Evolutionary conservation across 163 green algal genomes (phyloP).

Genomic region (Volvox carteri): DNA sequence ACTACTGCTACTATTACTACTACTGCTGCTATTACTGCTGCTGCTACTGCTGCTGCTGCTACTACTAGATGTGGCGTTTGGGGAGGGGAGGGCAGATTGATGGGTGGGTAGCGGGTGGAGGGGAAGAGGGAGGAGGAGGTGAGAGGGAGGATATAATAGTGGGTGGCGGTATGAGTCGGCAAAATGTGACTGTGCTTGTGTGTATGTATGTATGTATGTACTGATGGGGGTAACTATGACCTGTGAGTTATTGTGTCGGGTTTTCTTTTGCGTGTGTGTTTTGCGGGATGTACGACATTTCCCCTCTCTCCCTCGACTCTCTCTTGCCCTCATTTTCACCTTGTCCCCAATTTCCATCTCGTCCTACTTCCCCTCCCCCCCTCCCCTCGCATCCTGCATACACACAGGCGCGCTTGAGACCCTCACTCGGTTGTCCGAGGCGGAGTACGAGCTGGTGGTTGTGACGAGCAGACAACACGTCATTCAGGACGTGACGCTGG

Average conservation of each 20-base stretch:
- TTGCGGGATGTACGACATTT: neutral
- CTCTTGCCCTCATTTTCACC: neutral
- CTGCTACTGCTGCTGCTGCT: no score
- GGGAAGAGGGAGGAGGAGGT: no score
- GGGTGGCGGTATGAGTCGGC: neutral
- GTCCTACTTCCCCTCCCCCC: neutral
- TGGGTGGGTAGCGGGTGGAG: neutral
- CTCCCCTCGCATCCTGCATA: neutral
- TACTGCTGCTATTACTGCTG: no score
- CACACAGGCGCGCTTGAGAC: slow-evolving; percentile 82
- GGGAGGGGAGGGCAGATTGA: no score
- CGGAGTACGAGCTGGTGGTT: slow-evolving; percentile 87
- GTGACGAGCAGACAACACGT: slow-evolving; percentile 96
- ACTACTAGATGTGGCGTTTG: no score
- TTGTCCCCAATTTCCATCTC: neutral
- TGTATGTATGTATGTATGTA: neutral
- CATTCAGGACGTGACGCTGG: slow-evolving; percentile 89
- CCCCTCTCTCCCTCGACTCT: neutral
- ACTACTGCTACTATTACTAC: no score
- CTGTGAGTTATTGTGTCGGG: no score
- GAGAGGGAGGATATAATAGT: no score
- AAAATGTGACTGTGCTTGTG: neutral
- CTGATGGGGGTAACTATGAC: no score
- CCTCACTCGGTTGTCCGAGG: slow-evolving; percentile 77
- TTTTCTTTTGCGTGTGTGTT: no score